phyloP scores from a whole-genome alignment of 2,329 filamentous ascomycete species.

The Dichotomopilus funicola region DNA sequence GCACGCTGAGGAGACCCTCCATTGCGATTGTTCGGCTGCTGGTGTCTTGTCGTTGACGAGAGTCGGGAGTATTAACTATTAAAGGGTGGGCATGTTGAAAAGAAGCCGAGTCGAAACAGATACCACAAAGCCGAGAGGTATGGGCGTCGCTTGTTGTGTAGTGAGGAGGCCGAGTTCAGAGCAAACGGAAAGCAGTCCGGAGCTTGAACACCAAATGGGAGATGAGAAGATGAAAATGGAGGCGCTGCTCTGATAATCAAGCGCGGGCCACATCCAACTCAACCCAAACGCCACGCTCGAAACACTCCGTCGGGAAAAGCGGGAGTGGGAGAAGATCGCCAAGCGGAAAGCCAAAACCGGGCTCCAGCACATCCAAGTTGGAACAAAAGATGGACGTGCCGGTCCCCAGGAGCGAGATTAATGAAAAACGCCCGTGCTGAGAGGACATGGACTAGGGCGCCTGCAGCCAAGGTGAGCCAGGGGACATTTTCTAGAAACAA shows the following conservation, averaged over 20 bases:
- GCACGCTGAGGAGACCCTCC: constrained; percentile 45
- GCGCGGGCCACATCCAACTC: background rate
- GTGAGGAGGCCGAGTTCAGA: too few species aligned
- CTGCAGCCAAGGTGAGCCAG: constrained; percentile 15
- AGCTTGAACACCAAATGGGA: background rate
- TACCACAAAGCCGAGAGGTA: background rate
- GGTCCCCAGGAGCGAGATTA: constrained; percentile 22
- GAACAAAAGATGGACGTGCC: constrained; percentile 5
- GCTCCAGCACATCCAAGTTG: background rate
- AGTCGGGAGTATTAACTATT: constrained; percentile 23
- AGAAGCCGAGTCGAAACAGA: background rate
- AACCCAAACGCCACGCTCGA: background rate
- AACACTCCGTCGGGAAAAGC: background rate
- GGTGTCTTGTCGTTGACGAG: constrained; percentile 7
- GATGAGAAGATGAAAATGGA: background rate
- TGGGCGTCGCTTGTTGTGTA: constrained; percentile 3
- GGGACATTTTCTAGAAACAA: constrained; percentile 12
- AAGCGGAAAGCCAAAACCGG: constrained; percentile 11
- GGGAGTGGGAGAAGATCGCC: constrained; percentile 10
- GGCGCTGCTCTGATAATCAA: background rate
- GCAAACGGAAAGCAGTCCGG: background rate
- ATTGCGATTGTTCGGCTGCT: constrained; percentile 27
- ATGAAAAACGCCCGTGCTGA: constrained; percentile 16
- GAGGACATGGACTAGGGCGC: constrained; percentile 14
- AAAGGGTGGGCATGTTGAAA: constrained; percentile 23